Evolutionary conservation across 768 basidiomycete species (phyloP).

Genomic region (Mycena haematopus): DNA sequence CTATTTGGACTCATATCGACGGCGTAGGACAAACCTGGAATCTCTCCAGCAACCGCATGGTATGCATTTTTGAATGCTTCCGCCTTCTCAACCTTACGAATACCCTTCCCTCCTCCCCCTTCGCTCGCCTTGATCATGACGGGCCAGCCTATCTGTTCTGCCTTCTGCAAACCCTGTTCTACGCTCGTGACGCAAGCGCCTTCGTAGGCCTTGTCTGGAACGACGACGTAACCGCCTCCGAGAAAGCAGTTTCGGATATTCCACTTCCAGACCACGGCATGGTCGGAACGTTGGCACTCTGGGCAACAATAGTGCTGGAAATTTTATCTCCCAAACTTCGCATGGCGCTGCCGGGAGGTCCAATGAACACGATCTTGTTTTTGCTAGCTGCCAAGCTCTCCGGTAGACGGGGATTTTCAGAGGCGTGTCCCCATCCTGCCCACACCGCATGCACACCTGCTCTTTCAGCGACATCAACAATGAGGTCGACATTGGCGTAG

Average conservation of each 20-base stretch:
- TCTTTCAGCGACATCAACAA: slow-evolving; percentile 97
- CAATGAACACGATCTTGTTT: slow-evolving; percentile 98
- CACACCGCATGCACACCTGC: slow-evolving; percentile 98
- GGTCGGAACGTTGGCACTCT: slow-evolving; percentile 93
- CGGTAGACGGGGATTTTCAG: slow-evolving; percentile 96
- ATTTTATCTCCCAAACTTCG: slow-evolving; percentile 99
- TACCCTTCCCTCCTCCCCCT: slow-evolving; percentile 99
- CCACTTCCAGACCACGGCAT: slow-evolving; percentile 99
- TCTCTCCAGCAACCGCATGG: slow-evolving; percentile 92
- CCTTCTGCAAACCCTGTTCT: slow-evolving; percentile 83
- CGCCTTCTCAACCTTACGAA: slow-evolving; percentile 87
- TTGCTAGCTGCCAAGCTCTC: slow-evolving; percentile 91
- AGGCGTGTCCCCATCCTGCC: slow-evolving; percentile 99
- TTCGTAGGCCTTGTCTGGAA: slow-evolving; percentile 89
- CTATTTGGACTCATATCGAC: slow-evolving; percentile 15
- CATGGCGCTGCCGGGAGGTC: slow-evolving; percentile 99
- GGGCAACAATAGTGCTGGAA: slow-evolving; percentile 98
- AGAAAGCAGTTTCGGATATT: slow-evolving; percentile 84
- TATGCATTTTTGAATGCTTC: slow-evolving; percentile 95
- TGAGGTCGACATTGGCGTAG: slow-evolving; percentile 99
- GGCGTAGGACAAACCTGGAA: slow-evolving; percentile 73
- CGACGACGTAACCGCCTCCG: slow-evolving; percentile 89
- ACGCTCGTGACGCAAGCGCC: slow-evolving; percentile 88
- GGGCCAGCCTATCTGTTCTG: slow-evolving; percentile 92
- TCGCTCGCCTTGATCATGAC: slow-evolving; percentile 99